Base-by-base conservation (phyloP, 805 yeast genomes). In the Phaffomyces antillensis region DNA sequence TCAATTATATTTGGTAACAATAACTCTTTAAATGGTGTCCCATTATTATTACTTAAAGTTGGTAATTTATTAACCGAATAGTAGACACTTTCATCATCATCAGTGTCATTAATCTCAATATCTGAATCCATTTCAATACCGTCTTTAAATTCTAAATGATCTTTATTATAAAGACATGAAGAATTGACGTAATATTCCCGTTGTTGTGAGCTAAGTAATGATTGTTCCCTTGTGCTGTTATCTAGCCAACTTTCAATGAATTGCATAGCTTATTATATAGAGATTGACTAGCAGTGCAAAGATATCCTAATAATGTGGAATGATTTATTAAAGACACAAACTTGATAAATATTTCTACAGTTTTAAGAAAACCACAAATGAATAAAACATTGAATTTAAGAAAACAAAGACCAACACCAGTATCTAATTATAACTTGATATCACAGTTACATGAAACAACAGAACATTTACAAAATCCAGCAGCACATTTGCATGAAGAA, bases 401-500 rank as follows among this genome's bases (percentile, higher is more conserved):
- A 15, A 31, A 7, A 13, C 13, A 31, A 17, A 15, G 7, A 13
- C 16, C 16, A 31, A 6, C 10, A 34, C 12, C 12, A 16, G 5
- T 13, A 10, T n/a, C n/a, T 17, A 25, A 23, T 17, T 28, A 58
- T 48, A 58, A 49, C 46, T 48, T 56, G 44, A 55, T 45, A 37
- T 48, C 53, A 44, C 61, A 57, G 42, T 39, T 43, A 41, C 62
- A 58, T 7, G 51, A 47, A 17, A 36, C 38, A n/a, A 56, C 48
- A 15, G 53, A 30, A 43, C 62, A 58, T 42, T 55, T 50, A 48
- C 62, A 58, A 26, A 44, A 35, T 37, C 52, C 58, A 36, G 51
- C 55, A 17, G 53, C 53, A 50, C 62, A 58, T 42, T 53, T 58
- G 42, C 62, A 58, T 26, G 55, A 37, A 13, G 59, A 39, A 37